A percentile compares a stretch with the other conserved stretches of the same genome.
These are phyloP conservation scores for Wallacemonas sp. DNA, from an alignment of 208 protist species.

Conservation along the genomic window DNA sequence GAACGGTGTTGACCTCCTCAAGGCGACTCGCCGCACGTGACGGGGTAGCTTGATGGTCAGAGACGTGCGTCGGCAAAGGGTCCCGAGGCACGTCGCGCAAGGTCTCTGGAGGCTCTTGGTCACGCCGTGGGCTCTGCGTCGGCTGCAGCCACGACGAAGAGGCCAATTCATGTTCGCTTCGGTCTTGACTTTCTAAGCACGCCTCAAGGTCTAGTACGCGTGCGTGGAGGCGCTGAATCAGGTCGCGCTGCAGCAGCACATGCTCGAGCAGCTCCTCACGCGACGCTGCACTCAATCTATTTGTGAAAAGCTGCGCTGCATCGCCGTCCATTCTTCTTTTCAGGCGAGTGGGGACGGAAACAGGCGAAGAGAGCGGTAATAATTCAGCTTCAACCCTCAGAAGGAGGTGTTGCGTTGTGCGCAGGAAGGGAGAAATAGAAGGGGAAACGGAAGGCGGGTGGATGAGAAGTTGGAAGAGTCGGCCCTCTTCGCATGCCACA, in stretches of 20 bases:
- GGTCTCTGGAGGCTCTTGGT: no score
- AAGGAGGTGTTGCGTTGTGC: no score
- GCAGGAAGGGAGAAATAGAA: no score
- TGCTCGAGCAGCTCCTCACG: slow-evolving; percentile 62
- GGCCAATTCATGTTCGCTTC: not conserved
- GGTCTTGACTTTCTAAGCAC: slow-evolving; percentile 16
- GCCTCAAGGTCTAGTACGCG: slow-evolving; percentile 57
- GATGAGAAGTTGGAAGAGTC: no score
- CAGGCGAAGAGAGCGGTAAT: no score
- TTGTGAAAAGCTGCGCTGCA: slow-evolving; percentile 25
- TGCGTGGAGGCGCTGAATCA: slow-evolving; percentile 62
- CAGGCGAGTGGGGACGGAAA: no score
- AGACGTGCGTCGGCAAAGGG: no score
- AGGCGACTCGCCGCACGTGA: not conserved
- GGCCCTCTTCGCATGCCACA: no score
- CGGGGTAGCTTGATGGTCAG: not conserved
- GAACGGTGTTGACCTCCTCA: not conserved
- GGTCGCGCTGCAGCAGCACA: slow-evolving; percentile 52
- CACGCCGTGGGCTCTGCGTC: no score
- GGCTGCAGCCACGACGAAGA: not conserved
- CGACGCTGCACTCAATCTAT: slow-evolving; percentile 33
- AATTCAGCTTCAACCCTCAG: no score
- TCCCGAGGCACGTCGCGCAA: no score
- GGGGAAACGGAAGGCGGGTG: no score
- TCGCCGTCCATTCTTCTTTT: not conserved